Evolutionary conservation across 2,329 filamentous ascomycete genomes (phyloP), one percentile per base, ranked within the genome.

Genomic region (Xylariaceae sp.): DNA sequence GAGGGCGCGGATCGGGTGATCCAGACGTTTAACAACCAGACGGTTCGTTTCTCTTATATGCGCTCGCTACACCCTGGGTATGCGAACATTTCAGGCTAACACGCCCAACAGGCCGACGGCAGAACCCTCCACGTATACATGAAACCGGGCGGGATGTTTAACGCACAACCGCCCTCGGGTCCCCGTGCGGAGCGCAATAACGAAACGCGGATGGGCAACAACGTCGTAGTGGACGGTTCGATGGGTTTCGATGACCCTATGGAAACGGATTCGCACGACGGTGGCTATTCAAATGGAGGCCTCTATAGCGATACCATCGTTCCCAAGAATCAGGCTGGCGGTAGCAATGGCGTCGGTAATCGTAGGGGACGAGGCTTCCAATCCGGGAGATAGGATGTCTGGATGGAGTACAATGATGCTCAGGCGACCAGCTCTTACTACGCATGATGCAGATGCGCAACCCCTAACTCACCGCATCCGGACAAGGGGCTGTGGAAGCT

Each of bases 11-110:
- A 93, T 65, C 83, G 81, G 40, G 88, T 92, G 18, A 88, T 93
- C 66, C 79, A 83, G 56, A 89, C 82, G 2, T 93, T 93, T 73
- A 88, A 95, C 73, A 86, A 89, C 70, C 87, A 91, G 76, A 91
- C 85, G 69, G 89, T 90, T 71, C 64, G 85, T 74, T 40, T 40
- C 48, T 44, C 40, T 26, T 20, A 16, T 29, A 32, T 20, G 19
- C 16, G 12, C 26, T 52, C 6, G 18, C 32, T 21, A 10, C 18
- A 29, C 20, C 20, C 12, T 4, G 9, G 9, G 23, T 9, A 26
- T 4, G 23, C 4, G 23, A 4, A 16, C 29, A 7, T 44, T 41
- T 43, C 23, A 48, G 23, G 51, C 50, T 52, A 50, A 49, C 32
- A 44, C 51, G 7, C 21, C 20, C 20, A 51, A 20, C 59, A 86